phyloP scores from a whole-genome alignment of 768 basidiomycete species.

The Mycena amicta region DNA sequence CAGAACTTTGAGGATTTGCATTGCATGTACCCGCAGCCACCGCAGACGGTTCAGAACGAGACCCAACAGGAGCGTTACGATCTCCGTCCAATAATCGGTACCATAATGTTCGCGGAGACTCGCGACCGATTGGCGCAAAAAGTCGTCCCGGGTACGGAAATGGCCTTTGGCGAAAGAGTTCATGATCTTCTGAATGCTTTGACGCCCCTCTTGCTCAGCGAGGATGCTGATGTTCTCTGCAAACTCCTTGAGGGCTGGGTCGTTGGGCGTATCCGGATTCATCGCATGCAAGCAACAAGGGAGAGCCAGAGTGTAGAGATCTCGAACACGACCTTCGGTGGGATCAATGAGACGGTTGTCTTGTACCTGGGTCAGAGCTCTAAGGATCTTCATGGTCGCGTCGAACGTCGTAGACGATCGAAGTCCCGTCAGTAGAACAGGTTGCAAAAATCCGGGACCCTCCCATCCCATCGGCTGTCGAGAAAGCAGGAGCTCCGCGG shows the following conservation, averaged over 20 bases:
- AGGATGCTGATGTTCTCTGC: conserved; percentile 72
- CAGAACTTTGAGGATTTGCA: conserved; percentile 88
- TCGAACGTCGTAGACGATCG: conserved; percentile 74
- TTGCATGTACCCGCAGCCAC: conserved; percentile 80
- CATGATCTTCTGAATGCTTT: conserved; percentile 88
- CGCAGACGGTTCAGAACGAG: conserved; percentile 80
- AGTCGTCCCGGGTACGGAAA: conserved; percentile 92
- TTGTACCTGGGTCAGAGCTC: conserved; percentile 59
- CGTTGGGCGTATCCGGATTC: conserved; percentile 61
- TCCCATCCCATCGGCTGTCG: conserved; percentile 76
- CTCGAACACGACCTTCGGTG: conserved; percentile 72
- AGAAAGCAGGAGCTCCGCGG: conserved; percentile 66
- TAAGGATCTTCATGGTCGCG: conserved; percentile 69
- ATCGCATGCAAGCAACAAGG: conserved; percentile 89
- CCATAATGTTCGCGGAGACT: conserved; percentile 87
- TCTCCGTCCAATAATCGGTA: conserved; percentile 72
- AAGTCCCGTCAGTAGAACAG: conserved; percentile 72
- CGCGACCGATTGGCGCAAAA: conserved; percentile 84
- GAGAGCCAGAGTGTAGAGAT: conserved; percentile 78
- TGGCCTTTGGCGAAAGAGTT: conserved; percentile 83
- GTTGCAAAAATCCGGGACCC: conserved; percentile 64
- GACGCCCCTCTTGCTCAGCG: conserved; percentile 70
- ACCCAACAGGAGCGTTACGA: conserved; percentile 84
- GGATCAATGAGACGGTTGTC: conserved; percentile 72
- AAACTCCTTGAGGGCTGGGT: conserved; percentile 59